These are phyloP conservation scores for Claviceps africana DNA, from an alignment of 2,329 filamentous ascomycete genomes.

Conservation along the genomic window DNA sequence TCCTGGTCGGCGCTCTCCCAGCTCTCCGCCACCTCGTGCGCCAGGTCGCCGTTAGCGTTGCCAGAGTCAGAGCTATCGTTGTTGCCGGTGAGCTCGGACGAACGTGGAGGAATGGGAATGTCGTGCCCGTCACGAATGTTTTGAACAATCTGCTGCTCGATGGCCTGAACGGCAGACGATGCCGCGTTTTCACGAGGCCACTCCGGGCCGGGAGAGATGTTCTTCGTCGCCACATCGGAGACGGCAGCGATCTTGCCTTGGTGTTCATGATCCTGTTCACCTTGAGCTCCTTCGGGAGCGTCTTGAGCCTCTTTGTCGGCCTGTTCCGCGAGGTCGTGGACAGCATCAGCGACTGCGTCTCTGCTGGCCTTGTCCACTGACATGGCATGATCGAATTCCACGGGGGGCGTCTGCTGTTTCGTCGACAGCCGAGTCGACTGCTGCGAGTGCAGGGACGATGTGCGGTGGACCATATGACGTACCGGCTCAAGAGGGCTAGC, in stretches of 20 bases:
- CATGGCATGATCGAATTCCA: slow-evolving; percentile 17
- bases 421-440: slow-evolving; percentile 12
- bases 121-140: slow-evolving; percentile 39
- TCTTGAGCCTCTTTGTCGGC: slow-evolving; percentile 45
- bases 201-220: slow-evolving; percentile 21
- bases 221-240: slow-evolving; percentile 13
- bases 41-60: slow-evolving; percentile 39
- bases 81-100: slow-evolving; percentile 30
- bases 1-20: slow-evolving; percentile 82
- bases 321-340: slow-evolving; percentile 47
- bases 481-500: slow-evolving; percentile 29
- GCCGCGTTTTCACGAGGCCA: neutral
- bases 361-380: slow-evolving; percentile 39
- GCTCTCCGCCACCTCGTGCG: slow-evolving; percentile 57
- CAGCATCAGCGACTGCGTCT: slow-evolving; percentile 58
- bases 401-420: slow-evolving; percentile 15
- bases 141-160: slow-evolving; percentile 8
- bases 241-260: slow-evolving; percentile 23
- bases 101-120: slow-evolving; percentile 27
- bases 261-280: slow-evolving; percentile 20
- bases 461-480: slow-evolving; percentile 23
- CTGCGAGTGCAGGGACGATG: slow-evolving; percentile 17
- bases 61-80: slow-evolving; percentile 35
- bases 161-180: slow-evolving; percentile 3
- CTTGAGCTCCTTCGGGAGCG: slow-evolving; percentile 44